A percentile compares a stretch with the other conserved stretches of the same genome.
phyloP scores from a whole-genome alignment of 2,329 filamentous ascomycete species.

The Thelonectria olida region DNA sequence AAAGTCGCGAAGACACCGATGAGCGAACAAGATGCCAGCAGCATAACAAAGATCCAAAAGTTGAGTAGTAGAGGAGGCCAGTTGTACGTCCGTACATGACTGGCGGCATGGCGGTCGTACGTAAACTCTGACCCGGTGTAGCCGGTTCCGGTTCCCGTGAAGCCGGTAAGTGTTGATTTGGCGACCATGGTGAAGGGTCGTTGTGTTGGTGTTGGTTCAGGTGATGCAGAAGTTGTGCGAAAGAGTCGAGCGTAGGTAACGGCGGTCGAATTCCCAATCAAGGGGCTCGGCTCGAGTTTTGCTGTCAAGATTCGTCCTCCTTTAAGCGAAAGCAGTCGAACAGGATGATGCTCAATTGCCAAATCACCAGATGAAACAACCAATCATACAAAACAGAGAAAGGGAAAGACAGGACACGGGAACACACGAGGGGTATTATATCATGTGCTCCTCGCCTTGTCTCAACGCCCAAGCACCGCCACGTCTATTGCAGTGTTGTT shows the following conservation, averaged over 20 bases:
- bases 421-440: conserved; percentile 8
- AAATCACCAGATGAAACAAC: neutral
- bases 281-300: neutral
- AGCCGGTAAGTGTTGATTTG: conserved; percentile 38
- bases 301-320: neutral
- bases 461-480: conserved; percentile 29
- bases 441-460: neutral
- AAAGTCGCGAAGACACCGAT: conserved; percentile 71
- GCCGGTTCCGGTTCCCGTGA: conserved; percentile 41
- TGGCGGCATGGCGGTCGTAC: conserved; percentile 54
- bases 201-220: neutral
- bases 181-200: conserved; percentile 37
- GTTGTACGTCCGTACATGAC: conserved; percentile 67
- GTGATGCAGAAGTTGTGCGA: neutral
- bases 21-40: conserved; percentile 65
- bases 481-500: conserved; percentile 29
- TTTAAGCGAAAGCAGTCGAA: neutral
- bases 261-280: neutral
- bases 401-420: neutral
- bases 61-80: conserved; percentile 76
- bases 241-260: neutral
- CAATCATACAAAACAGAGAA: neutral
- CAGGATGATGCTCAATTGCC: conserved; percentile 5
- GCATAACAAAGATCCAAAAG: conserved; percentile 73
- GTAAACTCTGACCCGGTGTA: conserved; percentile 51